phyloP scores from a whole-genome alignment of 768 basidiomycete genomes.

The Suillus cothurnatus region DNA sequence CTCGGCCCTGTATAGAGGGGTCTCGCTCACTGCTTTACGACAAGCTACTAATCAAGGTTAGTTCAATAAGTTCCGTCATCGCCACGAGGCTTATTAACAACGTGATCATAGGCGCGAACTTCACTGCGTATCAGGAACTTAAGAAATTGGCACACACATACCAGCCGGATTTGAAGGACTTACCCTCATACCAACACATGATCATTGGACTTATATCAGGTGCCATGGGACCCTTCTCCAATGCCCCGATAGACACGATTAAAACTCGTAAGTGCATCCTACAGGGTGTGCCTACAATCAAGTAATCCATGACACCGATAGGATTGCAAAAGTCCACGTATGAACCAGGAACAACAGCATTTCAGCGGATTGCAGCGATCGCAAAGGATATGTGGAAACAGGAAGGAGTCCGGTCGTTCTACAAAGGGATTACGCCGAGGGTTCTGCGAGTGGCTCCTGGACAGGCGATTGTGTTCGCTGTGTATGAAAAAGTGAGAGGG shows the following conservation, averaged over 20 bases:
- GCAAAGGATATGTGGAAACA: constrained; percentile 91
- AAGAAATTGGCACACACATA: constrained; percentile 78
- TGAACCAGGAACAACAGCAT: constrained; percentile 70
- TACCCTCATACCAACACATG: constrained; percentile 97
- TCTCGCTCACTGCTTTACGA: constrained; percentile 87
- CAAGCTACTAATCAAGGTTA: constrained; percentile 98
- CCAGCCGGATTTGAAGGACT: constrained; percentile 77
- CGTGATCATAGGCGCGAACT: constrained; percentile 75
- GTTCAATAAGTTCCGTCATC: constrained; percentile 6
- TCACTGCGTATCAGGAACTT: constrained; percentile 96
- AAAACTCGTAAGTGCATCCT: constrained; percentile 75
- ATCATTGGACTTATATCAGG: constrained; percentile 93
- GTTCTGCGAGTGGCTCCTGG: constrained; percentile 97
- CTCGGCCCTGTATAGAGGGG: constrained; percentile 85
- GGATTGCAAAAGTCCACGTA: constrained; percentile 87
- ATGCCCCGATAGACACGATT: constrained; percentile 94
- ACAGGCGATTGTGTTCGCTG: constrained; percentile 95
- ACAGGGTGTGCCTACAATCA: constrained; percentile 7
- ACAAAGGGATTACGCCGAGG: constrained; percentile 97
- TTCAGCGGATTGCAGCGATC: constrained; percentile 78
- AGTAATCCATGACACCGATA: constrained; percentile 27
- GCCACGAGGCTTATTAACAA: constrained; percentile 6
- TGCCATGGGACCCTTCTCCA: constrained; percentile 98
- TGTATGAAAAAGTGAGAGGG: constrained; percentile 87
- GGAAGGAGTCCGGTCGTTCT: constrained; percentile 90